Conservation (phyloP, 768 basidiomycete genomes). For the Trametes cingulata region DNA sequence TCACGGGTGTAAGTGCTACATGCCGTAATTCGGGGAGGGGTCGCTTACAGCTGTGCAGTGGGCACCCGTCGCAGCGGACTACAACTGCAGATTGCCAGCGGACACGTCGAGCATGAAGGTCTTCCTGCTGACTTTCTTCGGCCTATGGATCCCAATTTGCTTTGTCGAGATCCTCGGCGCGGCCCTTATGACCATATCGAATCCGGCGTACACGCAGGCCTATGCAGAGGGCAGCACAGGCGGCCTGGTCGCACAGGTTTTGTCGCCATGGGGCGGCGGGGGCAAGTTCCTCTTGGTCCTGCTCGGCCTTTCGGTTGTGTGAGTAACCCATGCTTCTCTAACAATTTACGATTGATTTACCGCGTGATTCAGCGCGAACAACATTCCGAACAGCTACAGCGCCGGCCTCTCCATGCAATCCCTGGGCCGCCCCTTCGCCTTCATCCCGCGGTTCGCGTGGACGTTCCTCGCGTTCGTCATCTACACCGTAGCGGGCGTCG, state of each 20-base stretch:
- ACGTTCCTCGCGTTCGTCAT: conserved; percentile 41
- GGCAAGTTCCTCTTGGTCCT: conserved; percentile 50
- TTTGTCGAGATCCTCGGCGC: conserved; percentile 53
- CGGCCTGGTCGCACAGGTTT: conserved; percentile 45
- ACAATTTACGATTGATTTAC: neutral
- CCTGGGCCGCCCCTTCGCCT: conserved; percentile 42
- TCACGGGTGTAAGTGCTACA: conserved; percentile 42
- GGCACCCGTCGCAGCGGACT: conserved; percentile 56
- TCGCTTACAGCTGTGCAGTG: conserved; percentile 29
- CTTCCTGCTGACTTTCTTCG: conserved; percentile 52
- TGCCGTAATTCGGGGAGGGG: neutral
- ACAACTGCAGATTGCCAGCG: conserved; percentile 50
- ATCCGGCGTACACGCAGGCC: conserved; percentile 38
- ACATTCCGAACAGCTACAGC: conserved; percentile 49
- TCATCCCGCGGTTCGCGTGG: conserved; percentile 42
- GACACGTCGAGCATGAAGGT: conserved; percentile 44
- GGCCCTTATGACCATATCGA: conserved; percentile 41
- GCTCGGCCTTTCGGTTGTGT: conserved; percentile 45
- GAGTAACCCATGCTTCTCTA: neutral
- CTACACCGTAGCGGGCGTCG: conserved; percentile 49
- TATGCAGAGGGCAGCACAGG: conserved; percentile 43
- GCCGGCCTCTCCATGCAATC: conserved; percentile 48
- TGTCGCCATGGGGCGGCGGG: conserved; percentile 41
- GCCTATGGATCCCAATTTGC: conserved; percentile 48
- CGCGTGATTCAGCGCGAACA: conserved; percentile 41